A percentile compares a stretch with the other conserved stretches of the same genome.
Evolutionary conservation across 306 rosid species (phyloP).

Genomic region (Dicorynia guianensis): DNA sequence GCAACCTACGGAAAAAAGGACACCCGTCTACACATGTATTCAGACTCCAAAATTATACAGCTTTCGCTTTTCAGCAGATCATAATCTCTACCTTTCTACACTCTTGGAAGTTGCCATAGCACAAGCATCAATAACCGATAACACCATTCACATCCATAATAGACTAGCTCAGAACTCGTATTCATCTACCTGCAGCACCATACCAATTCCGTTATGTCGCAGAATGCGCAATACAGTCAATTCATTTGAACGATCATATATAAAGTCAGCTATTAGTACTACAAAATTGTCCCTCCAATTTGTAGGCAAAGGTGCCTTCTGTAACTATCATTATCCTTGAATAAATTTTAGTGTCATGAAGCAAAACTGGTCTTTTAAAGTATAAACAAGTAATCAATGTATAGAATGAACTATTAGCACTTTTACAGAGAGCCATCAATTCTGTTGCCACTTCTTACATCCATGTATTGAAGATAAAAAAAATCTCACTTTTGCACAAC

Average conservation of each 20-base stretch:
- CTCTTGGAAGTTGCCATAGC: neutral
- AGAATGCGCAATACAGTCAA: neutral
- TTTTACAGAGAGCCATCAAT: neutral
- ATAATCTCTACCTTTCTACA: neutral
- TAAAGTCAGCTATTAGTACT: neutral
- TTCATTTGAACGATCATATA: neutral
- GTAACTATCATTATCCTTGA: neutral
- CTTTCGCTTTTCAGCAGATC: neutral
- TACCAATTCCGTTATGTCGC: neutral
- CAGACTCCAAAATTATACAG: conserved; percentile 1
- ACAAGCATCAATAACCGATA: neutral
- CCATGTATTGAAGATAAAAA: neutral
- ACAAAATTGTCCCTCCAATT: neutral
- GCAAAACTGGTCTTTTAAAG: neutral
- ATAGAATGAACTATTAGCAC: neutral
- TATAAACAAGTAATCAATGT: neutral
- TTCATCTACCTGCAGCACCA: conserved; percentile 42
- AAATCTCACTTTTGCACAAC: neutral
- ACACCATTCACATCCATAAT: neutral
- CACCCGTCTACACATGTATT: neutral
- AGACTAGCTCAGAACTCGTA: neutral
- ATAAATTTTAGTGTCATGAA: neutral
- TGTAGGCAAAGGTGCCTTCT: neutral
- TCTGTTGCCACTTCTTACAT: neutral
- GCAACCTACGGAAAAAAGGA: neutral